phyloP scores from a whole-genome alignment of 2,329 filamentous ascomycete species.

The Mollisia scopiformis region DNA sequence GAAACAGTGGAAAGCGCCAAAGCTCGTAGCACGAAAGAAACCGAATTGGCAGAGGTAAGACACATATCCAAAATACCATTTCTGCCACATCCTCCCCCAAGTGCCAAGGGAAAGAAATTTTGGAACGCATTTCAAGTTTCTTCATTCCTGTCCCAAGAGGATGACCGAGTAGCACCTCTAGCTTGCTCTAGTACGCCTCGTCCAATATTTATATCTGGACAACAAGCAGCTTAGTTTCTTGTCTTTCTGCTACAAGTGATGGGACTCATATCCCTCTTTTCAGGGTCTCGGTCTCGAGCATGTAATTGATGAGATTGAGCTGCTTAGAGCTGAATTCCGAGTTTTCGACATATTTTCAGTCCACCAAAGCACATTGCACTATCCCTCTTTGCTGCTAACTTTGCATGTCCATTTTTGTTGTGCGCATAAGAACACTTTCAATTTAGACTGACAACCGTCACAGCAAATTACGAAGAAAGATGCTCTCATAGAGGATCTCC shows the following conservation, averaged over 20 bases:
- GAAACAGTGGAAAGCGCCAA: slow-evolving; percentile 44
- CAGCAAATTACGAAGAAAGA: slow-evolving; percentile 35
- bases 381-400: slow-evolving; percentile 3
- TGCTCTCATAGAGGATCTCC: slow-evolving; percentile 31
- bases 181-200: neutral
- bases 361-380: slow-evolving; percentile 6
- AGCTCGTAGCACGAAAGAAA: slow-evolving; percentile 25
- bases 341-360: too few species aligned
- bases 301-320: too few species aligned
- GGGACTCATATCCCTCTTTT: too few species aligned
- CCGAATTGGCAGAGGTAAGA: slow-evolving; percentile 51
- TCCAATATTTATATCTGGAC: neutral
- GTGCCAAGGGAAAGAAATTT: neutral
- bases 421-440: neutral
- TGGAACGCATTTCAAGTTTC: neutral
- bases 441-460: slow-evolving; percentile 25
- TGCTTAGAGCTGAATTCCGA: slow-evolving; percentile 17
- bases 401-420: neutral
- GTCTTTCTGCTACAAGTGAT: too few species aligned
- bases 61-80: neutral
- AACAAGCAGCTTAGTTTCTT: too few species aligned
- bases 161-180: neutral
- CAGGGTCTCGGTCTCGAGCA: too few species aligned
- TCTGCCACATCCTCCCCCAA: neutral
- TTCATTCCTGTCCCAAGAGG: neutral